Percentiles rank a stretch among this genome's conserved stretches.
Evolutionary conservation across 148 eudicot species (phyloP).

Genomic region (Nyssa sinensis): DNA sequence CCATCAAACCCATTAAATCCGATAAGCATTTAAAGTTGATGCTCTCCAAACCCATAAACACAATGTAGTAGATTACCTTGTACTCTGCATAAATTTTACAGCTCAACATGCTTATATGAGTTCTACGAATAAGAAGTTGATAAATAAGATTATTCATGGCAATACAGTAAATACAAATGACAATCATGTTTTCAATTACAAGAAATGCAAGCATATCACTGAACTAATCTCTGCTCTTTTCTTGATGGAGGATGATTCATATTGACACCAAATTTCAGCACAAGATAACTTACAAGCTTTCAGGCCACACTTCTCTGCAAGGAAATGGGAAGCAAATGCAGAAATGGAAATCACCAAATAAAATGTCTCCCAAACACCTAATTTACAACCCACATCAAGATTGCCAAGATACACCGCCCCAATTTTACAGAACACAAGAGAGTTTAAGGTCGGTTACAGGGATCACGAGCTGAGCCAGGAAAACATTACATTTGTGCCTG

Average conservation of each 20-base stretch:
- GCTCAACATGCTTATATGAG: not conserved
- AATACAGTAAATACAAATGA: not conserved
- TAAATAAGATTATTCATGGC: not conserved
- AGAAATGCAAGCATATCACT: not conserved
- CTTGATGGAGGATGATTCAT: not conserved
- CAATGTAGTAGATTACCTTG: not conserved
- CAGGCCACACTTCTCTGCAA: not conserved
- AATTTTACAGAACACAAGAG: too few species aligned
- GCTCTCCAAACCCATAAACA: not conserved
- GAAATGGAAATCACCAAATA: not conserved
- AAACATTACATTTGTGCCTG: too few species aligned
- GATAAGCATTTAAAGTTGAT: not conserved
- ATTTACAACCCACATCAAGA: too few species aligned
- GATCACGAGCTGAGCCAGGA: too few species aligned
- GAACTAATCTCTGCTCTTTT: not conserved
- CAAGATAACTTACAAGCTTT: not conserved
- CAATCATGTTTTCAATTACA: not conserved
- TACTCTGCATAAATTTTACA: not conserved
- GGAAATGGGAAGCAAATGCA: not conserved
- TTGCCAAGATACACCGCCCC: too few species aligned
- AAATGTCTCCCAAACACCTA: not conserved
- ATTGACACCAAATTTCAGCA: not conserved
- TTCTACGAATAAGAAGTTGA: conserved; percentile 1
- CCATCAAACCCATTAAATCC: not conserved
- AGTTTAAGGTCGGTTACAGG: too few species aligned